Percentiles rank a stretch among this genome's conserved stretches.
Evolutionary conservation across 805 yeast genomes (phyloP).

Genomic region (Lipomyces sp.): DNA sequence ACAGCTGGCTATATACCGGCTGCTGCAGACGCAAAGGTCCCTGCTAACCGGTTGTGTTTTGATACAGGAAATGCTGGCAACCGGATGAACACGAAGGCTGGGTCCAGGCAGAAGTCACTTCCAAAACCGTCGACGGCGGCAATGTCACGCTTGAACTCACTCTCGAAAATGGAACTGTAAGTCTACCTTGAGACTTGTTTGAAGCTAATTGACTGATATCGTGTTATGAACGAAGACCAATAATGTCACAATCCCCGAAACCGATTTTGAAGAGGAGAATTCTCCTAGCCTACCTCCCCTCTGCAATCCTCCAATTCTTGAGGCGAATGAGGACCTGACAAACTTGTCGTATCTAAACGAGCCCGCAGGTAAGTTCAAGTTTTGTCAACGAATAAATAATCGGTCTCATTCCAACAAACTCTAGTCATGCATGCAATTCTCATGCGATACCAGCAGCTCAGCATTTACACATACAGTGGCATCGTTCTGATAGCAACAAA

Average conservation of each 20-base stretch:
- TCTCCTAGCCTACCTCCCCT: slow-evolving; percentile 73
- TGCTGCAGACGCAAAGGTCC: background rate
- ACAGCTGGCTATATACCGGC: background rate
- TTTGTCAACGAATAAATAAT: background rate
- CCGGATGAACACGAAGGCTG: slow-evolving; percentile 76
- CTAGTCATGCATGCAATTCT: slow-evolving; percentile 86
- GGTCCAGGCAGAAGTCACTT: slow-evolving; percentile 68
- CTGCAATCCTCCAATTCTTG: slow-evolving; percentile 89
- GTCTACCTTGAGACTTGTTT: slow-evolving; percentile 2
- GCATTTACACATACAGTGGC: slow-evolving; percentile 94
- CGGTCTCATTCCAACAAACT: background rate
- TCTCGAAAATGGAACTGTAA: slow-evolving; percentile 54
- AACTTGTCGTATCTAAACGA: slow-evolving; percentile 90
- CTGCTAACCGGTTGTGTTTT: background rate
- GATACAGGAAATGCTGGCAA: slow-evolving; percentile 65
- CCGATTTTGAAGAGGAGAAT: slow-evolving; percentile 40
- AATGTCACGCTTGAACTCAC: slow-evolving; percentile 57
- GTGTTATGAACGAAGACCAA: slow-evolving; percentile 30
- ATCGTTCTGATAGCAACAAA: slow-evolving; percentile 95
- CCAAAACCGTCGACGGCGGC: slow-evolving; percentile 50
- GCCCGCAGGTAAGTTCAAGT: slow-evolving; percentile 60
- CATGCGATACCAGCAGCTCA: slow-evolving; percentile 84
- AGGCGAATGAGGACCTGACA: slow-evolving; percentile 93
- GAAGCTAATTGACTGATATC: background rate
- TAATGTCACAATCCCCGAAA: slow-evolving; percentile 34